A percentile compares a stretch with the other conserved stretches of the same genome.
Evolutionary conservation across 2,329 filamentous ascomycete genomes (phyloP).

Genomic region (Ophiostoma pallidulum): DNA sequence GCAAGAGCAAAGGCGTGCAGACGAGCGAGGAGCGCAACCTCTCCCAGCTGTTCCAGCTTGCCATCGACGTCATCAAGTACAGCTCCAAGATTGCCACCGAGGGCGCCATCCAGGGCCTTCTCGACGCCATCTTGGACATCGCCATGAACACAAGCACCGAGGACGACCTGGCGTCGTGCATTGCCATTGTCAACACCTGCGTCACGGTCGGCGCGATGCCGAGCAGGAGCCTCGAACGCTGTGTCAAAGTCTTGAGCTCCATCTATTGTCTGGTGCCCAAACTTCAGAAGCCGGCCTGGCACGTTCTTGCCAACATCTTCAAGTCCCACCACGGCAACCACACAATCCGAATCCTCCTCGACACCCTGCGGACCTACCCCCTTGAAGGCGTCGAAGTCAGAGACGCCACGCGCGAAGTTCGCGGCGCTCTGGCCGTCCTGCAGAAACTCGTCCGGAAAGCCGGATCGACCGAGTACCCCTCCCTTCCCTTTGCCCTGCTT

Average conservation of each 20-base stretch:
- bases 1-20: conserved; percentile 31
- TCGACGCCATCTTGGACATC: conserved; percentile 54
- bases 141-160: conserved; percentile 57
- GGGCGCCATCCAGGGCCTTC: conserved; percentile 48
- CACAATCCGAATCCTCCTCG: conserved; percentile 55
- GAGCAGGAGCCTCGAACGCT: conserved; percentile 49
- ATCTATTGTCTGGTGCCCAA: conserved; percentile 57
- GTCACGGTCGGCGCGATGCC: conserved; percentile 66
- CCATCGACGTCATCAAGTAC: conserved; percentile 64
- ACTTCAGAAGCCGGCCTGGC: conserved; percentile 58
- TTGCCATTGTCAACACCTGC: conserved; percentile 58
- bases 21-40: conserved; percentile 53
- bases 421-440: conserved; percentile 53
- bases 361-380: conserved; percentile 46
- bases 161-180: conserved; percentile 57
- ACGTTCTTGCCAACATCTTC: conserved; percentile 59
- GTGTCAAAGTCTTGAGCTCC: conserved; percentile 61
- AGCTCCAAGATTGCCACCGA: conserved; percentile 61
- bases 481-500: conserved; percentile 48
- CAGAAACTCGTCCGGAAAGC: conserved; percentile 53
- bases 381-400: conserved; percentile 38
- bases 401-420: conserved; percentile 45
- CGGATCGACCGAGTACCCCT: conserved; percentile 49
- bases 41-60: conserved; percentile 53
- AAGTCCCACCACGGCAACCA: conserved; percentile 64